Percentiles rank a stretch among this genome's conserved stretches.
These are phyloP conservation scores for Aspergillus diversus DNA, from an alignment of 495 filamentous ascomycete genomes.

Conservation along the genomic window DNA sequence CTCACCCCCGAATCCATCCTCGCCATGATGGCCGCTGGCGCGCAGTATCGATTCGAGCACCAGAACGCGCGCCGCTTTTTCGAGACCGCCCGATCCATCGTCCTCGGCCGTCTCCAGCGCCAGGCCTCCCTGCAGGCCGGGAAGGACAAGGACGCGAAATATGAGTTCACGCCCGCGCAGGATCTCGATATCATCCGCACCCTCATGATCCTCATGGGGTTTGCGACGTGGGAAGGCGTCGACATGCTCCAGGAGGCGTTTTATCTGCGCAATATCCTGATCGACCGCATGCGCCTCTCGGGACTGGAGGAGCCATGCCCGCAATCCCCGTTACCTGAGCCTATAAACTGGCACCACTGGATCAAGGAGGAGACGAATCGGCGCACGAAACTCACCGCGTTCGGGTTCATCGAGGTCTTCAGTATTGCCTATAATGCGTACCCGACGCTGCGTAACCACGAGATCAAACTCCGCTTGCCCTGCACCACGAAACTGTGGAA, in stretches of 20 bases:
- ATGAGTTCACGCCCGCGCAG: conserved; percentile 23
- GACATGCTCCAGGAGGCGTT: conserved; percentile 44
- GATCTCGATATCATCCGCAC: conserved; percentile 42
- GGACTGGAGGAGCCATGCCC: conserved; percentile 25
- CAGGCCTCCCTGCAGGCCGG: neutral
- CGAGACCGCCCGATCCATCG: conserved; percentile 22
- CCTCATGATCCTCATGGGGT: conserved; percentile 41
- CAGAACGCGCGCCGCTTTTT: conserved; percentile 12
- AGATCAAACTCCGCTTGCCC: conserved; percentile 42
- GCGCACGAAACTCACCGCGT: conserved; percentile 41
- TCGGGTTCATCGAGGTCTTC: conserved; percentile 44
- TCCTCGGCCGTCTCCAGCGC: conserved; percentile 28
- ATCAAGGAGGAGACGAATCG: conserved; percentile 42
- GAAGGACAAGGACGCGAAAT: neutral
- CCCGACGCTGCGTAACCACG: conserved; percentile 42
- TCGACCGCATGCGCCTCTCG: conserved; percentile 38
- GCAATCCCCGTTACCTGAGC: neutral
- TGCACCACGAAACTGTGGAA: conserved; percentile 45
- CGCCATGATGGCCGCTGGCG: conserved; percentile 13
- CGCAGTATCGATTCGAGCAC: conserved; percentile 21
- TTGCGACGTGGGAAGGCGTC: conserved; percentile 42
- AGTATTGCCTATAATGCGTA: conserved; percentile 46
- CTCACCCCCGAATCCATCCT: conserved; percentile 10
- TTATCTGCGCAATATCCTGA: conserved; percentile 36
- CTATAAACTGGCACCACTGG: conserved; percentile 40